Base-by-base conservation (phyloP, 805 yeast species). In the Cyberlindnera petersonii region DNA sequence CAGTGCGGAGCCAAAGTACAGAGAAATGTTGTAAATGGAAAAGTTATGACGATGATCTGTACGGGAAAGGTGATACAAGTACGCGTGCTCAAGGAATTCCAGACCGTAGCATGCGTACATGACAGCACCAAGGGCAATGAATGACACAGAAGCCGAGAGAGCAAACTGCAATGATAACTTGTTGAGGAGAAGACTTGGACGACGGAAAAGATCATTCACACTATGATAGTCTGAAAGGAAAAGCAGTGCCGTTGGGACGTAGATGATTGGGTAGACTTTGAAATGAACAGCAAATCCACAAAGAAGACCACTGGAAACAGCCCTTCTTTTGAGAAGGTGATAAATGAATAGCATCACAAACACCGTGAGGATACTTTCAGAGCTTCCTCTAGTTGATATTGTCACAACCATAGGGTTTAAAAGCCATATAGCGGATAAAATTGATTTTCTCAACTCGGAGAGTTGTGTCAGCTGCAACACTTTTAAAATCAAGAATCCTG, bases 11-110 rank as follows among this genome's bases (percentile, higher is more conserved):
- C 72, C 72, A 55, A 73, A 75, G 58, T 83, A 84, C 28, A 93
- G 65, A 17, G 81, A 65, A 10, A 86, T 65, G 58, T 89, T 85
- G 73, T 89, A 93, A 3, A 89, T 68, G 5, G 96, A 86, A 57
- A 93, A 93, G 61, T 93, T 93, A 63, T 93, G 98, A 33, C 98
- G 75, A 60, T 93, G 98, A 59, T 93, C 98, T 4, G 86, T 61
- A 44, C 98, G 69, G 8, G 75, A 68, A 29, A 91, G 64, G 60
- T 91, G 98, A 58, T 91, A 89, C 5, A 87, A 55, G 56, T 86
- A 88, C 0, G 96, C 74, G 50, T 91, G 85, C 29, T 76, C 66
- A 10, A 93, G 43, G 56, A 82, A 91, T 47, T 86, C 91, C 33
- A 64, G 56, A 2, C 96, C 96, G 55, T 88, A 89, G 2, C 72